Evolutionary conservation across 2,329 filamentous ascomycete species (phyloP).

Genomic region (Pseudogymnoascus sp.): DNA sequence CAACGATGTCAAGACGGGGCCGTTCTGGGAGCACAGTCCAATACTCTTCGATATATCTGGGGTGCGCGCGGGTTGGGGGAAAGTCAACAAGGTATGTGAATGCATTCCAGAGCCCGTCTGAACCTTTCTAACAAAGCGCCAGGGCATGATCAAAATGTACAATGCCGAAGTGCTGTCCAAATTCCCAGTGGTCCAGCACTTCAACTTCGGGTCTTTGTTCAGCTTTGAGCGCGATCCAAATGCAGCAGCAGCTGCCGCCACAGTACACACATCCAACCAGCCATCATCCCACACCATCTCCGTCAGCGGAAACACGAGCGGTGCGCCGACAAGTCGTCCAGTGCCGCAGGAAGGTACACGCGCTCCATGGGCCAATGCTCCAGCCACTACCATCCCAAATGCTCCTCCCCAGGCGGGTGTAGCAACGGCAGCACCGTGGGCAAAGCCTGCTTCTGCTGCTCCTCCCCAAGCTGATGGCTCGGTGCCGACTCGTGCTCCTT

Average conservation of each 20-base stretch:
- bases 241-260: constrained; percentile 43
- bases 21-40: constrained; percentile 95
- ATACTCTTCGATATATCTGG: constrained; percentile 93
- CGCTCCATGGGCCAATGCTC: constrained; percentile 24
- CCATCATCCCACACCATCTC: constrained; percentile 29
- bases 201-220: constrained; percentile 75
- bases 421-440: constrained; percentile 32
- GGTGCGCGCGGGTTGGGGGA: constrained; percentile 89
- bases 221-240: constrained; percentile 65
- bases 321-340: constrained; percentile 18
- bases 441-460: constrained; percentile 16
- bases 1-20: constrained; percentile 90
- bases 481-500: constrained; percentile 14
- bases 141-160: constrained; percentile 98
- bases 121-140: constrained; percentile 13
- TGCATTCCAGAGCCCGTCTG: neutral
- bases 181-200: constrained; percentile 98
- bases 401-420: neutral
- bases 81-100: constrained; percentile 73
- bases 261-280: constrained; percentile 54
- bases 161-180: constrained; percentile 93
- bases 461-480: neutral
- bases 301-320: constrained; percentile 15
- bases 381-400: neutral
- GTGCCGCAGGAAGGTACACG: constrained; percentile 23